Conservation (phyloP, 1,284 basidiomycete species). For the Tilletia indica region DNA sequence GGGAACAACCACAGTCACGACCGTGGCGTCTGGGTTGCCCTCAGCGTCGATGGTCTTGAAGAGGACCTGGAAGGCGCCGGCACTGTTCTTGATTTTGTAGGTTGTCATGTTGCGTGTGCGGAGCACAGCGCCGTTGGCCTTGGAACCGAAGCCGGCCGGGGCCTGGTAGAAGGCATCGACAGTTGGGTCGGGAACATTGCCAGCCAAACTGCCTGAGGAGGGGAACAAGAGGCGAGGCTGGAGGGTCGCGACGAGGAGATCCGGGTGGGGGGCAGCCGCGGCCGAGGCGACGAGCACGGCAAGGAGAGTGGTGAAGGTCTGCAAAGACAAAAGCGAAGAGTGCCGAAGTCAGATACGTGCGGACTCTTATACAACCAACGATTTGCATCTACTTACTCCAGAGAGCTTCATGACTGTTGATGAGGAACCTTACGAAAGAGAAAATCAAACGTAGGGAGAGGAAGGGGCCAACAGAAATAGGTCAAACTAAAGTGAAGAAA, state of each 20-base stretch:
- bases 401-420: too few species aligned
- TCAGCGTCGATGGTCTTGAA: constrained; percentile 18
- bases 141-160: constrained; percentile 12
- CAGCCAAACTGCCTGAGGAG: background rate
- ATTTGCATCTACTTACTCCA: too few species aligned
- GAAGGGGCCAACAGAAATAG: too few species aligned
- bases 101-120: constrained; percentile 9
- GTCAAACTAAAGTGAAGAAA: too few species aligned
- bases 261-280: background rate
- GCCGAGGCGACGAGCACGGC: background rate
- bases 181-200: background rate
- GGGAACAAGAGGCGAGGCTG: background rate
- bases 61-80: constrained; percentile 19
- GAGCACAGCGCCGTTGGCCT: background rate
- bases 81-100: constrained; percentile 7
- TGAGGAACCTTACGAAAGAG: too few species aligned
- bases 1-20: constrained; percentile 24
- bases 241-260: background rate
- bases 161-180: constrained; percentile 16
- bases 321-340: background rate
- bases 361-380: background rate
- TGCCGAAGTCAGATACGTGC: too few species aligned
- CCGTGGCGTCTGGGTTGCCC: constrained; percentile 20
- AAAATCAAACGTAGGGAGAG: too few species aligned
- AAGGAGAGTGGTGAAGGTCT: background rate